Conservation (phyloP, 805 yeast genomes). For the Millerozyma miso region DNA sequence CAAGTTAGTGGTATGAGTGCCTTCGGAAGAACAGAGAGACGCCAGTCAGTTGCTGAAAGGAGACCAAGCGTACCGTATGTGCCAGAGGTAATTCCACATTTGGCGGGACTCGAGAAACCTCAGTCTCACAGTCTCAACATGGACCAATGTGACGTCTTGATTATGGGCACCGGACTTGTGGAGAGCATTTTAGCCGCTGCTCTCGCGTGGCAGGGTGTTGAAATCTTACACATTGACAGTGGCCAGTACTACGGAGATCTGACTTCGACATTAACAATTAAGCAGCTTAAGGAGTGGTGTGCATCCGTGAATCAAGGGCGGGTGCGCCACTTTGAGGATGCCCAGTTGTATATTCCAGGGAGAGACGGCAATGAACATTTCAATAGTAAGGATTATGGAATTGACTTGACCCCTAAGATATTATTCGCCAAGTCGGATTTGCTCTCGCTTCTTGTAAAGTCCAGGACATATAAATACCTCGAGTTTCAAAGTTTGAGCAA, state of each 20-base stretch:
- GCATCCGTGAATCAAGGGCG: constrained; percentile 54
- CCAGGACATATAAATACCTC: constrained; percentile 84
- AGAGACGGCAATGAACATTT: constrained; percentile 46
- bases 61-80: constrained; percentile 40
- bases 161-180: constrained; percentile 88
- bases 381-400: constrained; percentile 71
- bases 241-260: constrained; percentile 87
- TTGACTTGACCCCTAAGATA: constrained; percentile 83
- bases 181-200: constrained; percentile 92
- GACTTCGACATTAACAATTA: constrained; percentile 79
- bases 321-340: constrained; percentile 54
- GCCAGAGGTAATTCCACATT: constrained; percentile 56
- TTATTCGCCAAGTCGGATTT: constrained; percentile 90
- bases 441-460: constrained; percentile 69
- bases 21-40: constrained; percentile 32
- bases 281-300: constrained; percentile 83
- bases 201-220: constrained; percentile 97
- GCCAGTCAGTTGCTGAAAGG: constrained; percentile 43
- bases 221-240: constrained; percentile 83
- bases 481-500: constrained; percentile 87
- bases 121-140: constrained; percentile 60
- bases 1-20: constrained; percentile 3
- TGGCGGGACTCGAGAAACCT: constrained; percentile 78
- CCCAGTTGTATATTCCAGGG: constrained; percentile 73
- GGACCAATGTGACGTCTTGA: constrained; percentile 72